These are phyloP conservation scores for Tephrocybe sp. DNA, from an alignment of 768 basidiomycete species.

Conservation along the genomic window DNA sequence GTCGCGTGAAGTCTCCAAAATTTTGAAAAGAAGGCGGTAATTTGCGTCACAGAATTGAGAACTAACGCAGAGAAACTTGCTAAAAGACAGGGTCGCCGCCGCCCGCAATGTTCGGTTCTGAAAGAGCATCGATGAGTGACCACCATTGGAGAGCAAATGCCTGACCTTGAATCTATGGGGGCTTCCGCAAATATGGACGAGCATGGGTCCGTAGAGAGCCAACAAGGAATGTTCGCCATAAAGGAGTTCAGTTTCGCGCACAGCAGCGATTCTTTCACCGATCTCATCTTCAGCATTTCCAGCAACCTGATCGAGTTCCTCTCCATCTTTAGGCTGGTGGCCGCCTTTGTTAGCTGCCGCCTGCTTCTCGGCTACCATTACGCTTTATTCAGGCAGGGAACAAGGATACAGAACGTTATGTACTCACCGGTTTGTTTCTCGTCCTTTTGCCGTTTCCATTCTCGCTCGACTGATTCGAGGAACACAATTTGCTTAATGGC, in stretches of 20 bases:
- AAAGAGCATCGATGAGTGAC: constrained; percentile 4
- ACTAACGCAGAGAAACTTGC: constrained; percentile 96
- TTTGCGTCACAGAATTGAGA: constrained; percentile 92
- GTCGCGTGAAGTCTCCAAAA: constrained; percentile 90
- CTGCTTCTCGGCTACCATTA: constrained; percentile 57
- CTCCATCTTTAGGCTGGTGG: constrained; percentile 56
- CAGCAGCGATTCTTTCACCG: constrained; percentile 82
- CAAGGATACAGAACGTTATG: not conserved
- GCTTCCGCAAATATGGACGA: constrained; percentile 87
- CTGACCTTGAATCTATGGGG: constrained; percentile 89
- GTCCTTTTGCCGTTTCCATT: constrained; percentile 96
- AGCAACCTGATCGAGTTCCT: constrained; percentile 96
- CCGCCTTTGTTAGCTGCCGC: constrained; percentile 32
- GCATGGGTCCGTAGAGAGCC: constrained; percentile 84
- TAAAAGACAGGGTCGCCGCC: constrained; percentile 84
- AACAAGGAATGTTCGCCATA: constrained; percentile 83
- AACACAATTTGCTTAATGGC: constrained; percentile 98
- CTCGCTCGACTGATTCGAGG: constrained; percentile 91
- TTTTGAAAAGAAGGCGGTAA: constrained; percentile 87
- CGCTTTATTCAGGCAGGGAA: not conserved
- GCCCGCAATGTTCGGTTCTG: constrained; percentile 87
- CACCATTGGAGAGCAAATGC: not conserved
- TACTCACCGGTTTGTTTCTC: constrained; percentile 74
- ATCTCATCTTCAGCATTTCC: constrained; percentile 99
- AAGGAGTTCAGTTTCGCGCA: constrained; percentile 86